Evolutionary conservation across 192 early-diverging fungal genomes (phyloP), one percentile per base, ranked within the genome.

Genomic region (Linnemannia exigua): DNA sequence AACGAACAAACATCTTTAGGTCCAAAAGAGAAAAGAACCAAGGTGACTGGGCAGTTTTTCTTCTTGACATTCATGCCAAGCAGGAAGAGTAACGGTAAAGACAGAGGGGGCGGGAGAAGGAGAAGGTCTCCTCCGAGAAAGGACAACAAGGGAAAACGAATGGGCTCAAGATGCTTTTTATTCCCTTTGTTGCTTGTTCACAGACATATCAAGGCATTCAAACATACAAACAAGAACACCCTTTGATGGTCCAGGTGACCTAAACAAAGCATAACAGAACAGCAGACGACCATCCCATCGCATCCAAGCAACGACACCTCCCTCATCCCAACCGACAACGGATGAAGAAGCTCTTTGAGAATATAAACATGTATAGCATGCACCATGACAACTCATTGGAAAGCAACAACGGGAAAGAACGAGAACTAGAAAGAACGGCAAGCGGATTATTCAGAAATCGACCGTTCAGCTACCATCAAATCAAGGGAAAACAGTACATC

Each of bases 121-220:
- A 54, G 52, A 25, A 25, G 28, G 58, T 28, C 9, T n/a, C 25
- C 58, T 63, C 58, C 58, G 58, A 33, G 58, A 63, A 63, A 2
- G 58, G 58, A 63, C 12, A 63, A 63, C 58, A 63, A 63, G 25
- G 31, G 15, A 1, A 50, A 50, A 15, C 31, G 58, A 15, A 22
- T 25, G 58, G 58, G 58, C 58, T 63, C 58, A 63, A n/a, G n/a
- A 63, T 63, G 52, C 52, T 58, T n/a, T n/a, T n/a, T n/a, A n/a
- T n/a, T n/a, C n/a, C n/a, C n/a, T n/a, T n/a, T 63, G 58, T 63
- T 63, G 58, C 51, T 63, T 63, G 58, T 63, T 31, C 3, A 61
- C 58, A 54, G 50, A 20, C 50, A 54, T 9, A 28, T 28, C 22
- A 9, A 44, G 41, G 41, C 41, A 44, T 6, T 3, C 41, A 44